Base-by-base conservation (phyloP, 192 early-diverging fungal genomes). In the Entophlyctis helioformis region DNA sequence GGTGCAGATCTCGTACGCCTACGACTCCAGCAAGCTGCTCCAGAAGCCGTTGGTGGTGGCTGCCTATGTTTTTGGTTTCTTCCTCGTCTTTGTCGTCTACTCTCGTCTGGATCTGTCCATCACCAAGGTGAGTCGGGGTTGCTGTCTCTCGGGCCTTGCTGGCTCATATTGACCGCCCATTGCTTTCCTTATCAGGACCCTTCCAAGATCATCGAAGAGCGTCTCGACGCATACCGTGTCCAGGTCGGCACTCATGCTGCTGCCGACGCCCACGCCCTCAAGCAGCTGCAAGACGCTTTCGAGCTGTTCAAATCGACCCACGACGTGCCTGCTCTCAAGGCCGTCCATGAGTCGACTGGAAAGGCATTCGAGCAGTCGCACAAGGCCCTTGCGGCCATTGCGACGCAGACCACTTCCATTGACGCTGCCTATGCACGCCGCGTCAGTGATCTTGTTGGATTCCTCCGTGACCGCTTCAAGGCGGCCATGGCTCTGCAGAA, bases 11-110 rank as follows among this genome's bases (percentile, higher is more conserved):
- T 42, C 58, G 2, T 75, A 67, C 43, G 44, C 54, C 18, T 71
- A 51, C 46, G 48, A 66, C 22, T 11, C 51, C 2, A 20, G 16
- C 5, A 48, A 50, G 38, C 42, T 62, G 1, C 38, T 55, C 33
- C 63, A 56, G 28, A 76, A 76, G 39, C 72, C 72, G 13, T 4
- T 71, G 4, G 63, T 68, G 12, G 52, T 71, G 4, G 7, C 56
- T 15, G 31, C 46, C 1, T 38, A 47, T 9, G n/a, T 76, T 22
- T 42, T 76, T 21, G 58, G 36, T 22, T 39, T 71, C n/a, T 55
- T 71, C 29, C 11, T 65, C 2, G 10, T 64, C 27, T 52, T 51
- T 23, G 44, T 72, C 16, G n/a, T 60, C 1, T 60, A 53, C 43
- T 41, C 57, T 16, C 46, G 69, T n/a, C 27, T 73, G 19, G 72